Percentiles rank a stretch among this genome's conserved stretches.
Evolutionary conservation across 2,329 filamentous ascomycete species (phyloP).

Genomic region (Fusarium begoniae): DNA sequence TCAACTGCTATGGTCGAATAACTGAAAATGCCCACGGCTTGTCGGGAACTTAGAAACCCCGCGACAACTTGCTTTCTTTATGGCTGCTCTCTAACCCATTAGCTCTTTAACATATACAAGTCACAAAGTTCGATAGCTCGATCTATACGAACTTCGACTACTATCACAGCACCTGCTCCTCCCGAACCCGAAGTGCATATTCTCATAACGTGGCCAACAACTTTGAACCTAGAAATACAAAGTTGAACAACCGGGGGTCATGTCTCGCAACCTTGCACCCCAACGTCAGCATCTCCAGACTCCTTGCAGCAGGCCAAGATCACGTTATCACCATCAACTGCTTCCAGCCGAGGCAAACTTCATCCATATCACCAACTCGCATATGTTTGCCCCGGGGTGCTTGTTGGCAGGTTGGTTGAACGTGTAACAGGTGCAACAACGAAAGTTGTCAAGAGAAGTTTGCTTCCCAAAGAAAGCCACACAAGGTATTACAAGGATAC

Average conservation of each 20-base stretch:
- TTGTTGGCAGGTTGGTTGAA: slow-evolving; percentile 23
- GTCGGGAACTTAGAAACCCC: neutral
- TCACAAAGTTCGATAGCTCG: neutral
- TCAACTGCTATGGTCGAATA: neutral
- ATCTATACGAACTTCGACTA: neutral
- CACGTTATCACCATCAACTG: slow-evolving; percentile 39
- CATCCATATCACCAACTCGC: neutral
- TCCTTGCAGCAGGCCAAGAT: slow-evolving; percentile 34
- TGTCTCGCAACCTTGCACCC: slow-evolving; percentile 5
- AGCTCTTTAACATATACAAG: neutral
- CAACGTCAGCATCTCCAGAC: slow-evolving; percentile 4
- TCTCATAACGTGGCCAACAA: neutral
- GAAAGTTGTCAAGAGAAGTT: slow-evolving; percentile 13
- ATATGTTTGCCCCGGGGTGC: slow-evolving; percentile 13
- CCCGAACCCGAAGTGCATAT: neutral
- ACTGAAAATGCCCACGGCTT: neutral
- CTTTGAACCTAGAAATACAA: neutral
- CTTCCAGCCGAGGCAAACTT: slow-evolving; percentile 5
- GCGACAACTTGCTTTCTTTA: neutral
- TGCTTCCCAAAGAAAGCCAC: slow-evolving; percentile 23
- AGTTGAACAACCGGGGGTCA: slow-evolving; percentile 6
- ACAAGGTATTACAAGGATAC: slow-evolving; percentile 17
- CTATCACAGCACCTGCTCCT: neutral
- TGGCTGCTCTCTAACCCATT: neutral
- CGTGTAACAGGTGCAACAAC: slow-evolving; percentile 4